Base-by-base conservation (phyloP, 495 filamentous ascomycete genomes). In the Xylaria intraflava region DNA sequence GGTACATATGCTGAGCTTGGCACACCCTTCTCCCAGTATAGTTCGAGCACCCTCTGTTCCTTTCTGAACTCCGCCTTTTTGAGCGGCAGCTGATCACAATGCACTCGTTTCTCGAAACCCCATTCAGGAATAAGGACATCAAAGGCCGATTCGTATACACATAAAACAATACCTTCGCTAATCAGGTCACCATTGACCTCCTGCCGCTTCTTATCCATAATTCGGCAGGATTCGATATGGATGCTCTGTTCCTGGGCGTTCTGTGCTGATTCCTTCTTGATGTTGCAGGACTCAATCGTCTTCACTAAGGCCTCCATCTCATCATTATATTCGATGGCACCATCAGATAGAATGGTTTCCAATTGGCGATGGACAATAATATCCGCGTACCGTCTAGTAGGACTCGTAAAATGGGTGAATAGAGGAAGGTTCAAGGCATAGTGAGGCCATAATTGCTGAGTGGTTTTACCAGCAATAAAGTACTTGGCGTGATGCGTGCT, bases 21-120 rank as follows among this genome's bases (percentile, higher is more conserved):
- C 23, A 96, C 89, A 49, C 93, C 93, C 79, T 97, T 98, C 82
- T 98, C 93, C 93, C 93, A 98, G 75, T 96, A 97, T 5, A 98
- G 80, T 69, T 98, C 93, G 45, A 98, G 75, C 26, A 96, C 80
- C 51, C 93, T 83, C 69, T 89, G 85, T 61, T 92, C 88, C 79
- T 96, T 98, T 66, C 95, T 83, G 69, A 90, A 98, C 67, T 98
- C 93, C 17, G 93, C 93, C 78, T 98, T 98, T 81, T 96, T 96
- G 56, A 98, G 74, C 12, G 93, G 93, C 58, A 98, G 78, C 75
- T 97, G 93, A 66, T 98, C 93, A 65, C 93, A 98, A 69, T 98
- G 93, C 48, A 98, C 93, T 57, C 93, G 88, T 82, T 98, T 98
- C 77, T 98, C 93, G 56, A 98, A 97, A 40, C 93, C 93, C 70